phyloP scores from a whole-genome alignment of 176 grass and related monocot genomes.

The Pharus latifolius region DNA sequence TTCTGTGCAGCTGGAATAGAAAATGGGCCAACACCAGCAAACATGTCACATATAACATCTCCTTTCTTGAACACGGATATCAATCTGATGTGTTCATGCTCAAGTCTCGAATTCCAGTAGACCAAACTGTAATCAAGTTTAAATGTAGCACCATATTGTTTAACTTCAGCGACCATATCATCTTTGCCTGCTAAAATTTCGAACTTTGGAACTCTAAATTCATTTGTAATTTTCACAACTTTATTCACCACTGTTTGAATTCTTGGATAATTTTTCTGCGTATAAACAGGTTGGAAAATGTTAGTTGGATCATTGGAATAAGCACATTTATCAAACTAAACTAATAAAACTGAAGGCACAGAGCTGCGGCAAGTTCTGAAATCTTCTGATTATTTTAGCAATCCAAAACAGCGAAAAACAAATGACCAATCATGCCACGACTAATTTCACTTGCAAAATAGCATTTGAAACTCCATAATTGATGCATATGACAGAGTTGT shows the following conservation, averaged over 20 bases:
- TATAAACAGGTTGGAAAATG: constrained; percentile 8
- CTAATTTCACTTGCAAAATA: no score
- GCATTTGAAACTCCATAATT: no score
- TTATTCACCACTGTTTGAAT: constrained; percentile 94
- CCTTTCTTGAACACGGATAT: constrained; percentile 87
- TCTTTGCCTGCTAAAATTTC: constrained; percentile 82
- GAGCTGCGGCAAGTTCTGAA: neutral
- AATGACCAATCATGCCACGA: no score
- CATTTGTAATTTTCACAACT: constrained; percentile 87
- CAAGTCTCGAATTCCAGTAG: constrained; percentile 99
- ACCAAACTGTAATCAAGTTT: constrained; percentile 90
- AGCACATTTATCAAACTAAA: neutral
- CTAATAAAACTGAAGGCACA: neutral
- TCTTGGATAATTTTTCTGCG: constrained; percentile 90
- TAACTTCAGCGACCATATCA: constrained; percentile 85
- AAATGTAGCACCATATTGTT: constrained; percentile 92
- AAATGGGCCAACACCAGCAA: constrained; percentile 93
- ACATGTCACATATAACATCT: constrained; percentile 93
- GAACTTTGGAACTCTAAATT: constrained; percentile 88
- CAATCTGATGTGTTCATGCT: constrained; percentile 84
- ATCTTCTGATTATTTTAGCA: neutral
- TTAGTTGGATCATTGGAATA: constrained; percentile 4
- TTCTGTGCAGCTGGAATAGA: constrained; percentile 77
- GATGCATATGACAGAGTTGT: no score
- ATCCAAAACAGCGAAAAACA: neutral